Evolutionary conservation across 345 rosid genomes (phyloP), one percentile per base, ranked within the genome.

Genomic region (Citrus sp.): DNA sequence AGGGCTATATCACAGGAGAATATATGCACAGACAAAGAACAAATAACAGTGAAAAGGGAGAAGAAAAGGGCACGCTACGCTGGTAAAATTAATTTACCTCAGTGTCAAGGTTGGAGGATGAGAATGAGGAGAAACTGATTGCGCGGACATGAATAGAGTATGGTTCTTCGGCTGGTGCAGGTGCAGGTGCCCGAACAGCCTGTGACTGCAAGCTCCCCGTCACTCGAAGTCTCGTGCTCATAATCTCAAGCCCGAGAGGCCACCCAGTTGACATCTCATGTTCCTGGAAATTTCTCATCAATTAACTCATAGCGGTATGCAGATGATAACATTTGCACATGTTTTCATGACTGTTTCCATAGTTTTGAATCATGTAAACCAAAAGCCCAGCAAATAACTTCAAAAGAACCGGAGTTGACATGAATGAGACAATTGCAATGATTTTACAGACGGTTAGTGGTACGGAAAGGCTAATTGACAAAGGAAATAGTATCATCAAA

Each of bases 81-180:
- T 13, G 14, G n/a, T 7, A 8, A 32, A 40, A 8, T 78, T 76
- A 27, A 6, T 78, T 46, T 78, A 89, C 92, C 90, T 86, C 87
- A 1, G 90, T 86, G 72, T 89, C 90, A 24, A 87, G 88, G 40
- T 84, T 84, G 68, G 89, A 89, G 67, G 92, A 89, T 61, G 90
- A 80, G 71, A 85, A 80, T n/a, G 86, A 86, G 38, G 90, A 80
- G 80, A 85, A 85, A 73, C 88, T 74, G 74, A 70, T 60, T 0
- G 87, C 78, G 19, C 78, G 83, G 27, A 35, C 18, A 40, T 76
- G 84, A 28, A 70, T 27, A 59, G 89, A 79, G 75, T 59, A 49
- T 30, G 81, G 82, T 54, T 67, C 77, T 10, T 61, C 59, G 5
- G 27, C 28, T 21, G 70, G 70, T 35, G 70, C 51, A 46, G 51